phyloP scores from a whole-genome alignment of 2,329 filamentous ascomycete genomes.

The Fusarium xylarioides region DNA sequence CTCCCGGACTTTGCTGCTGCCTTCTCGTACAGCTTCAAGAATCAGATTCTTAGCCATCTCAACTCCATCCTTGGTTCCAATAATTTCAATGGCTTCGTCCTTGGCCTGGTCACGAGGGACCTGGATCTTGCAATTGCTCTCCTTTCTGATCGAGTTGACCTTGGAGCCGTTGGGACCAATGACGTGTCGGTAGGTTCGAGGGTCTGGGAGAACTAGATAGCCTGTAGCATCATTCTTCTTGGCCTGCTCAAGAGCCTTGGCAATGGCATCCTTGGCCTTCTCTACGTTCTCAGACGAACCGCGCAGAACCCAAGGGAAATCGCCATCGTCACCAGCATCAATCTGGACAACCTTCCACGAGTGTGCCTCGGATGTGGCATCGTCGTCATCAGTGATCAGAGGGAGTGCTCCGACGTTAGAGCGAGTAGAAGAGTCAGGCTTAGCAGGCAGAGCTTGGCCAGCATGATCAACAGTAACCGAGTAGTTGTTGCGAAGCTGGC shows the following conservation, averaged over 20 bases:
- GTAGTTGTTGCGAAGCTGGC: constrained; percentile 83
- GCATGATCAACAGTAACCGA: constrained; percentile 92
- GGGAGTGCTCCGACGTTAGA: constrained; percentile 74
- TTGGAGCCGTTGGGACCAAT: constrained; percentile 89
- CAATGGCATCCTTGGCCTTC: constrained; percentile 80
- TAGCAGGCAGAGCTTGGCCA: constrained; percentile 78
- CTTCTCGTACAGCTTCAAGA: constrained; percentile 79
- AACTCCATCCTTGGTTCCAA: constrained; percentile 80
- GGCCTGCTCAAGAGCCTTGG: constrained; percentile 76
- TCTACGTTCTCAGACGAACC: constrained; percentile 80
- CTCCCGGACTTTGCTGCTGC: constrained; percentile 51
- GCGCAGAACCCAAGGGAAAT: constrained; percentile 89
- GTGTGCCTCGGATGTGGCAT: constrained; percentile 71
- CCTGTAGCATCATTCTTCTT: constrained; percentile 77
- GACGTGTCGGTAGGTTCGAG: constrained; percentile 87
- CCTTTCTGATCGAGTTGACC: constrained; percentile 91
- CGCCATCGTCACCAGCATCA: constrained; percentile 68
- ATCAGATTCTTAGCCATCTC: constrained; percentile 91
- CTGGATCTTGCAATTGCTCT: constrained; percentile 93
- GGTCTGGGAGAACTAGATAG: constrained; percentile 89
- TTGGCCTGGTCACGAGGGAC: constrained; percentile 82
- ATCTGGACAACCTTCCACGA: constrained; percentile 84
- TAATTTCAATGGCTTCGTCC: constrained; percentile 89
- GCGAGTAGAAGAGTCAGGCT: constrained; percentile 65
- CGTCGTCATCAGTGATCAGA: constrained; percentile 89